Evolutionary conservation across 768 basidiomycete species (phyloP), one percentile per base, ranked within the genome.

Genomic region (Dacryopinax spathularia): DNA sequence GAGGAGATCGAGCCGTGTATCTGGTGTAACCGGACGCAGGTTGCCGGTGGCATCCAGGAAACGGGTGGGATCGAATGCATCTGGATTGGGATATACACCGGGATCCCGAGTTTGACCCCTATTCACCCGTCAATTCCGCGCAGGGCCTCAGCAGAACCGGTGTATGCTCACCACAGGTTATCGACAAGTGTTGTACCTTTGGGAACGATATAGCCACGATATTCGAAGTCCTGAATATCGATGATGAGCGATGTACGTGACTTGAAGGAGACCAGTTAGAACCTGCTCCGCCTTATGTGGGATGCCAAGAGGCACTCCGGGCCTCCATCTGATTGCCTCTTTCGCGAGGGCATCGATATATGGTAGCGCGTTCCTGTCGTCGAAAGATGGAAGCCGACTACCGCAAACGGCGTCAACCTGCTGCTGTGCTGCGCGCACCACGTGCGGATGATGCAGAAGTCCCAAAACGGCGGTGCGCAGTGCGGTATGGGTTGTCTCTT

Each of bases 111-210:
- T 56, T 18, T 56, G 25, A 3, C 48, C 48, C 48, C 48, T 56
- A 20, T 15, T 3, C 15, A 6, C 25, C 9, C 7, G 48, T 56
- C 25, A 56, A 29, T n/a, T n/a, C 25, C 18, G 25, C 9, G 10
- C 5, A 13, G 31, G 15, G 3, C 25, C 6, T 4, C 5, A 18
- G 5, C 5, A 56, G 9, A 5, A 13, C 3, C 13, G 31, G 13
- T 37, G 27, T 5, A 41, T 34, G 18, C 69, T n/a, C 35, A 79
- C 65, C 62, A 64, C 33, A 64, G 39, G 44, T 66, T 66, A 35
- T 37, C 34, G 39, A 66, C 31, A 34, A 66, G 20, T 4, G 37
- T 64, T 22, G 64, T 66, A 12, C 62, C 64, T 18, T 66, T 65
- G 4, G 66, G 66, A 25, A 66, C 62, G 22, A 64, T 31, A 41